These are phyloP conservation scores for Saksenaea oblongispora DNA, from an alignment of 371 early-diverging fungal species.

Conservation along the genomic window DNA sequence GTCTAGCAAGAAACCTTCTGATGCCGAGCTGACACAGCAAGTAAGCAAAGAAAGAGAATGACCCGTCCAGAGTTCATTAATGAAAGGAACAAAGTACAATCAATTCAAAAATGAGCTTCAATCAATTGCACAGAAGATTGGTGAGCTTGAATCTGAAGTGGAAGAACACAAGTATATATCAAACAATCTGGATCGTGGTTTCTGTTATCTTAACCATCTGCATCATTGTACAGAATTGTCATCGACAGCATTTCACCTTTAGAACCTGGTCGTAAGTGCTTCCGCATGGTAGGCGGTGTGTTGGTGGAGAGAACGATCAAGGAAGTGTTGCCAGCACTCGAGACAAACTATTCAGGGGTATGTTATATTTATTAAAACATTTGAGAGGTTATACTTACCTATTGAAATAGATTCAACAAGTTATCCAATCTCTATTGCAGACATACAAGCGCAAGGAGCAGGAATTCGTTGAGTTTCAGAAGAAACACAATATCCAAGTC, in stretches of 20 bases:
- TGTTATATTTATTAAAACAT: slow-evolving; percentile 13
- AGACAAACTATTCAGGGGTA: slow-evolving; percentile 87
- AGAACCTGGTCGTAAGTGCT: slow-evolving; percentile 86
- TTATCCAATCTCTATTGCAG: slow-evolving; percentile 74
- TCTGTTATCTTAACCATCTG: background rate
- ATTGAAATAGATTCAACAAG: slow-evolving; percentile 63
- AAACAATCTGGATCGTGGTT: background rate
- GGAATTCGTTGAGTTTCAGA: slow-evolving; percentile 84
- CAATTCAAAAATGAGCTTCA: slow-evolving; percentile 85
- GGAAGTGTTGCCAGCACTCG: slow-evolving; percentile 89
- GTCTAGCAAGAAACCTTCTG: slow-evolving; percentile 40
- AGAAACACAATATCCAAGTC: slow-evolving; percentile 78
- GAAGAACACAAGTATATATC: slow-evolving; percentile 88
- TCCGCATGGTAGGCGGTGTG: slow-evolving; percentile 91
- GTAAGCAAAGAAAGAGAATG: slow-evolving; percentile 15
- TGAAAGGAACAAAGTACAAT: slow-evolving; percentile 61
- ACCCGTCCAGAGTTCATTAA: background rate
- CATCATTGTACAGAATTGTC: slow-evolving; percentile 68
- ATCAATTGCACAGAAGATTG: slow-evolving; percentile 85
- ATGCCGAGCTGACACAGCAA: slow-evolving; percentile 52
- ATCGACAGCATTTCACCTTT: slow-evolving; percentile 90
- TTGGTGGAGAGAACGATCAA: slow-evolving; percentile 90
- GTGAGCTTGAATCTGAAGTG: slow-evolving; percentile 91
- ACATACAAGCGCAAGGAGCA: slow-evolving; percentile 89
- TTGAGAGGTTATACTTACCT: background rate